These are phyloP conservation scores for Ophiostoma montium DNA, from an alignment of 2,329 filamentous ascomycete genomes.

Conservation along the genomic window DNA sequence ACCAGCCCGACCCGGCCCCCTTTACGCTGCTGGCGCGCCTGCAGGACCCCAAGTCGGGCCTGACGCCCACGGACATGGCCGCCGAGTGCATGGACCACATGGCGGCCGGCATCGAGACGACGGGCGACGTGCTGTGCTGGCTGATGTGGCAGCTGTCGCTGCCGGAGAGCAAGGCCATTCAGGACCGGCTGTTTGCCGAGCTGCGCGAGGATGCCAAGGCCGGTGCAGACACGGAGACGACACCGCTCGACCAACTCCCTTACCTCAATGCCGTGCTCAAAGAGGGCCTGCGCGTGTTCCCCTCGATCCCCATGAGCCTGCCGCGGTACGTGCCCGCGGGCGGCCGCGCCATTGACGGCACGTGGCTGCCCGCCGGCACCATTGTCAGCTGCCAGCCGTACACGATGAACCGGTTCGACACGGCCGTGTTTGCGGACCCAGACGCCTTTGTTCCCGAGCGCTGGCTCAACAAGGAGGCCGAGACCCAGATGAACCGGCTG, in stretches of 20 bases:
- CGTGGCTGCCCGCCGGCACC: constrained; percentile 35
- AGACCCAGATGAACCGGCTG: constrained; percentile 47
- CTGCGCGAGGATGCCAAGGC: not conserved
- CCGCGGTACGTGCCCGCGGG: constrained; percentile 38
- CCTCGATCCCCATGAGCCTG: constrained; percentile 51
- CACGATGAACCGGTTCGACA: constrained; percentile 43
- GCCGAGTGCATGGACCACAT: constrained; percentile 53
- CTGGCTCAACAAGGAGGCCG: constrained; percentile 59
- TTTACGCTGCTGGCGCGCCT: constrained; percentile 47
- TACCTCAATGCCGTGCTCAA: constrained; percentile 50
- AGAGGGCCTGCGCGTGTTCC: constrained; percentile 47
- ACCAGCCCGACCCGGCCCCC: constrained; percentile 28
- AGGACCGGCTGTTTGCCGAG: constrained; percentile 38
- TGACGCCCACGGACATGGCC: constrained; percentile 41
- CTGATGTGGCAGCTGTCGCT: constrained; percentile 47
- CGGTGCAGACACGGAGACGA: too few species aligned
- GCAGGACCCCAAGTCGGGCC: constrained; percentile 24
- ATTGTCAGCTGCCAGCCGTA: constrained; percentile 48
- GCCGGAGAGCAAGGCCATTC: constrained; percentile 34
- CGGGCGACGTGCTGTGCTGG: constrained; percentile 53
- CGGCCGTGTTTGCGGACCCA: constrained; percentile 60
- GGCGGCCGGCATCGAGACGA: constrained; percentile 58
- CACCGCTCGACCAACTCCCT: constrained; percentile 34
- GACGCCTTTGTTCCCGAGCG: constrained; percentile 66
- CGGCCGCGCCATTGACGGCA: constrained; percentile 40